phyloP scores from a whole-genome alignment of 2,329 filamentous ascomycete species.

The Colletotrichum higginsianum region DNA sequence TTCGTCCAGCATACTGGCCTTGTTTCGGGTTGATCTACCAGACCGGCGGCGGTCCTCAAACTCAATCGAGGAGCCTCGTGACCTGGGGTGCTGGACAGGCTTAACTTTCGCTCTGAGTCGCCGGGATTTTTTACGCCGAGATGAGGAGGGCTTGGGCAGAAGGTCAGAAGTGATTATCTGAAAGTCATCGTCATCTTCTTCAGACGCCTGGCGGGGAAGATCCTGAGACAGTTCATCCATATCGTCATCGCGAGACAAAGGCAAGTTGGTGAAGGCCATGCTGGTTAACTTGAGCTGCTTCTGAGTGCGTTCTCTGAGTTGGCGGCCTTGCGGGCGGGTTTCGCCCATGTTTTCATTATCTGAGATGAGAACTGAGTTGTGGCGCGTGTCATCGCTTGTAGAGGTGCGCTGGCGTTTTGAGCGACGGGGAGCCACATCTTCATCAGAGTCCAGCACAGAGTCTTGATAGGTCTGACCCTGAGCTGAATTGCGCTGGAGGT shows the following conservation, averaged over 20 bases:
- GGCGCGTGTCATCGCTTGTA: constrained; percentile 17
- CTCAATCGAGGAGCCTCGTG: constrained; percentile 63
- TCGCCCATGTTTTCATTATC: constrained; percentile 23
- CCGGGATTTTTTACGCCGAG: constrained; percentile 43
- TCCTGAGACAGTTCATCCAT: constrained; percentile 53
- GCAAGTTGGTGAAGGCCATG: constrained; percentile 46
- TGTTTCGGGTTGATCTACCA: constrained; percentile 60
- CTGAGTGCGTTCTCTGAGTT: constrained; percentile 44
- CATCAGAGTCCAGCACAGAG: constrained; percentile 17
- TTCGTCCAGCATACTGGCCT: constrained; percentile 64
- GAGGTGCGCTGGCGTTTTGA: constrained; percentile 29
- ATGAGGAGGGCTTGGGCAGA: constrained; percentile 29
- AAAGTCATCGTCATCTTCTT: constrained; percentile 52
- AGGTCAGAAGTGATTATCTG: constrained; percentile 57
- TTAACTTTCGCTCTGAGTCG: constrained; percentile 41
- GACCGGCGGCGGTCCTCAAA: constrained; percentile 67
- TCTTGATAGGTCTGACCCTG: constrained; percentile 1
- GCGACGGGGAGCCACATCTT: constrained; percentile 23
- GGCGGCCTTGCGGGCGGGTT: constrained; percentile 17
- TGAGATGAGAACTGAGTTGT: background rate
- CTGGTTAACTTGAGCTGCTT: constrained; percentile 47
- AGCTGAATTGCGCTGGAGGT: constrained; percentile 13
- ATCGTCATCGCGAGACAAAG: constrained; percentile 33
- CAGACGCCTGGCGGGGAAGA: constrained; percentile 45
- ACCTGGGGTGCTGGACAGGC: constrained; percentile 43